Percentiles rank a stretch among this genome's conserved stretches.
Conservation (phyloP, 345 rosid genomes). For the Nephelium lappaceum region DNA sequence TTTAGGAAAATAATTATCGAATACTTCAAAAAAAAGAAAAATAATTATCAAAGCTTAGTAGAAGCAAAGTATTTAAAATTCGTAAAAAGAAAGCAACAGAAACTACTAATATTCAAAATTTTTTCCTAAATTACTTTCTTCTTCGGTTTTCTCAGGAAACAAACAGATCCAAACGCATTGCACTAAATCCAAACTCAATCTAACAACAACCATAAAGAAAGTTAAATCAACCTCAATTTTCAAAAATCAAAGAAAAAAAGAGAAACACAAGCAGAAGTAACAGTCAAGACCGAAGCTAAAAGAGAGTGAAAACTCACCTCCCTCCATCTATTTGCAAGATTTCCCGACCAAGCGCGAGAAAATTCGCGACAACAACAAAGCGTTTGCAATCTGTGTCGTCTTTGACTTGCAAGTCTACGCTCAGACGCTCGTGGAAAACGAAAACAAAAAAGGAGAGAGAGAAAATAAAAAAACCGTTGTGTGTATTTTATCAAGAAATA, state of each 20-base stretch:
- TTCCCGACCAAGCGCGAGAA: neutral
- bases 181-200: slow-evolving; percentile 14
- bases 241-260: neutral
- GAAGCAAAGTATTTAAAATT: neutral
- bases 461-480: neutral
- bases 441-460: neutral
- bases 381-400: slow-evolving; percentile 16
- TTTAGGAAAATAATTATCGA: neutral
- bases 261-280: neutral
- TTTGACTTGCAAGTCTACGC: slow-evolving; percentile 3
- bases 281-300: neutral
- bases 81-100: neutral
- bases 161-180: slow-evolving; percentile 29
- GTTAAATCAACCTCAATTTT: neutral
- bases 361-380: neutral
- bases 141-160: neutral
- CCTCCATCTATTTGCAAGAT: neutral
- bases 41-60: neutral
- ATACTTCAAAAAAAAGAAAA: too few species aligned
- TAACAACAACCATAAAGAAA: neutral
- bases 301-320: slow-evolving; percentile 7
- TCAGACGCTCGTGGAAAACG: slow-evolving; percentile 3
- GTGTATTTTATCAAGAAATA: neutral
- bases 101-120: neutral
- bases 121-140: neutral